Conservation (phyloP, 2,329 filamentous ascomycete species). For the Chaetomium strumarium region DNA sequence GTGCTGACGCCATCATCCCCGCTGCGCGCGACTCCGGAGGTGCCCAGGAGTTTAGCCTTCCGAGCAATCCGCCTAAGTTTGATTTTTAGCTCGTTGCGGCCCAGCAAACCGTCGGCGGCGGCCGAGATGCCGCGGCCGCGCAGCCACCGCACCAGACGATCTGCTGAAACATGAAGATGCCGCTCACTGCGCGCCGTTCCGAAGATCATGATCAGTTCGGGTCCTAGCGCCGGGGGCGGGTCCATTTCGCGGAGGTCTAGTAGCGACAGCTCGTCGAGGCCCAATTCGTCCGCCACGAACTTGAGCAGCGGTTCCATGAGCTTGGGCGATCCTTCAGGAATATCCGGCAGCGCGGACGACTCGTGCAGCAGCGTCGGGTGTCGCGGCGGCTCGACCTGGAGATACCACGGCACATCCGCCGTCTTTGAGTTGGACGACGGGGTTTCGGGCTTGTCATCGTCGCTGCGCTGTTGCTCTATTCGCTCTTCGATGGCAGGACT, state of each 20-base stretch:
- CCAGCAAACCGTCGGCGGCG: conserved; percentile 79
- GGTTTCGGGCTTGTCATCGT: conserved; percentile 1
- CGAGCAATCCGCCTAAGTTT: conserved; percentile 76
- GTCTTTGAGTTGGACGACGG: conserved; percentile 1
- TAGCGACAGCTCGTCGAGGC: conserved; percentile 73
- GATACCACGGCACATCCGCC: conserved; percentile 62
- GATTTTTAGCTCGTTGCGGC: conserved; percentile 84
- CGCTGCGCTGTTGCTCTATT: conserved; percentile 7
- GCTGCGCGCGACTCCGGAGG: conserved; percentile 55
- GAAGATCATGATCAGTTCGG: conserved; percentile 87
- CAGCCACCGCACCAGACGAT: conserved; percentile 83
- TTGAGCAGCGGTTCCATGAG: conserved; percentile 68
- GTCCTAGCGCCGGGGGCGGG: conserved; percentile 78
- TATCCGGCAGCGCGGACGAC: conserved; percentile 42
- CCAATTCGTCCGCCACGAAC: conserved; percentile 76
- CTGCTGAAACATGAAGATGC: conserved; percentile 85
- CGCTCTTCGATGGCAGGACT: conserved; percentile 23
- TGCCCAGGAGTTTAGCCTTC: conserved; percentile 73
- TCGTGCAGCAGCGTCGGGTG: conserved; percentile 45
- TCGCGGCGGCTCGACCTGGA: conserved; percentile 61
- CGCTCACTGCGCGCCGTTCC: conserved; percentile 88
- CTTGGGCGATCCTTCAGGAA: conserved; percentile 62
- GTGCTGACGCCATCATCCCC: conserved; percentile 83
- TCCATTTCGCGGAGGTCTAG: conserved; percentile 80
- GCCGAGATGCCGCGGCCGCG: conserved; percentile 68